These are phyloP conservation scores for Candida dubliniensis DNA, from an alignment of 1,139 yeast genomes.

Conservation along the genomic window DNA sequence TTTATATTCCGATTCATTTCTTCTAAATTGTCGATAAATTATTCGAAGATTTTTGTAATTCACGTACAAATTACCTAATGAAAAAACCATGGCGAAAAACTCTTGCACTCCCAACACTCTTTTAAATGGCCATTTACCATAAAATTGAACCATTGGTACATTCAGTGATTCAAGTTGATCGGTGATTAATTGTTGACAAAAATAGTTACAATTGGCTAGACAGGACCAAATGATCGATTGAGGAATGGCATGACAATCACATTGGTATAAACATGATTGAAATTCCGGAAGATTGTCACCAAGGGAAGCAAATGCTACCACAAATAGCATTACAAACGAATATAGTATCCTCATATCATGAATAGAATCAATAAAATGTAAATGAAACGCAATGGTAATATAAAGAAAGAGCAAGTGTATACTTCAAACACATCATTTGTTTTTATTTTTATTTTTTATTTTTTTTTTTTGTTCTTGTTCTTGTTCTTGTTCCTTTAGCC, in stretches of 20 bases:
- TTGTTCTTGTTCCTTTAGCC: neutral
- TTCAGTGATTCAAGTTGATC: slow-evolving; percentile 20
- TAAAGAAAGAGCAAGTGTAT: too few relatives aligned
- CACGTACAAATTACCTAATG: slow-evolving; percentile 38
- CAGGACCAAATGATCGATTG: slow-evolving; percentile 35
- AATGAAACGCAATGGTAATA: too few relatives aligned
- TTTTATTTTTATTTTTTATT: neutral
- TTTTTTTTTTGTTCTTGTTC: neutral
- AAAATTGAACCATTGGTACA: slow-evolving; percentile 38
- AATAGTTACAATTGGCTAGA: slow-evolving; percentile 39
- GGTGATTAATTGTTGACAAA: slow-evolving; percentile 42
- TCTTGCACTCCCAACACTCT: slow-evolving; percentile 43
- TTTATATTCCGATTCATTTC: slow-evolving; percentile 17
- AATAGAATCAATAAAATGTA: neutral
- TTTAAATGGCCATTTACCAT: slow-evolving; percentile 49
- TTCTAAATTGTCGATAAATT: slow-evolving; percentile 25
- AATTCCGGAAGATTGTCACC: slow-evolving; percentile 35
- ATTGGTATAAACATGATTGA: slow-evolving; percentile 21
- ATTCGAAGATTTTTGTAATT: slow-evolving; percentile 33
- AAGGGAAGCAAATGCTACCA: slow-evolving; percentile 16
- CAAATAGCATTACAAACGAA: neutral
- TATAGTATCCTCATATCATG: neutral
- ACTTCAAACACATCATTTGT: neutral
- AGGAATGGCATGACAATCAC: slow-evolving; percentile 12
- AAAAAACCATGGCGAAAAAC: slow-evolving; percentile 36